These are phyloP conservation scores for Pyrenula massariospora DNA, from an alignment of 495 filamentous ascomycete species.

Conservation along the genomic window DNA sequence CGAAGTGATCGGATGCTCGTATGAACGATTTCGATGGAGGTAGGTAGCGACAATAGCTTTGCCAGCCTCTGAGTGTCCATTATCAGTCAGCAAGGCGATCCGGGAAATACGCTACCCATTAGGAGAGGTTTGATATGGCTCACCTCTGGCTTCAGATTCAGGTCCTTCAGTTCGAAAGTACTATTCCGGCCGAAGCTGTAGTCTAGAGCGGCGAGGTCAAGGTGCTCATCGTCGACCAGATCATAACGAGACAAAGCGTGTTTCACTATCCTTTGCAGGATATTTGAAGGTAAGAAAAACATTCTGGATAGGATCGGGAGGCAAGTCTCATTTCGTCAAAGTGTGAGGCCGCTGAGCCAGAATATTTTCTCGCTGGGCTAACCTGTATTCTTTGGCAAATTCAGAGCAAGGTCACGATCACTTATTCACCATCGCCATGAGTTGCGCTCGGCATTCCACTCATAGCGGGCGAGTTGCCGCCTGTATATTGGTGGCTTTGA, in stretches of 20 bases:
- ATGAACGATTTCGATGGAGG: slow-evolving; percentile 48
- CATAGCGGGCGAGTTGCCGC: no score
- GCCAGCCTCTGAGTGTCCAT: slow-evolving; percentile 52
- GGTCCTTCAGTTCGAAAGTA: slow-evolving; percentile 68
- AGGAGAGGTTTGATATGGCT: slow-evolving; percentile 12
- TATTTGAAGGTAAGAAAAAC: slow-evolving; percentile 56
- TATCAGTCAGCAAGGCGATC: no score
- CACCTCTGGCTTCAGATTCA: slow-evolving; percentile 65
- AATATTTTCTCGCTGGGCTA: no score
- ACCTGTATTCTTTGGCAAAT: no score
- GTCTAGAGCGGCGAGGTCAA: slow-evolving; percentile 71
- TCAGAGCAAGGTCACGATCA: no score
- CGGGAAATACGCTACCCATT: no score
- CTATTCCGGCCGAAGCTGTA: slow-evolving; percentile 65
- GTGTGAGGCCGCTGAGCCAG: not conserved
- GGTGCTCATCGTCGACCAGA: slow-evolving; percentile 65
- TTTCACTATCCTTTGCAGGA: slow-evolving; percentile 72
- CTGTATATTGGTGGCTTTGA: no score
- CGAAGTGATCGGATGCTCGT: slow-evolving; percentile 53
- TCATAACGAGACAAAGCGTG: slow-evolving; percentile 72
- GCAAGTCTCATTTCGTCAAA: not conserved
- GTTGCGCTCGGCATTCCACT: no score
- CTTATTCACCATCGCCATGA: no score
- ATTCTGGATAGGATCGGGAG: slow-evolving; percentile 15
- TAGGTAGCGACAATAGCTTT: not conserved